Evolutionary conservation across 495 filamentous ascomycete species (phyloP), one percentile per base, ranked within the genome.

Genomic region (Astrocystis sublimbata): DNA sequence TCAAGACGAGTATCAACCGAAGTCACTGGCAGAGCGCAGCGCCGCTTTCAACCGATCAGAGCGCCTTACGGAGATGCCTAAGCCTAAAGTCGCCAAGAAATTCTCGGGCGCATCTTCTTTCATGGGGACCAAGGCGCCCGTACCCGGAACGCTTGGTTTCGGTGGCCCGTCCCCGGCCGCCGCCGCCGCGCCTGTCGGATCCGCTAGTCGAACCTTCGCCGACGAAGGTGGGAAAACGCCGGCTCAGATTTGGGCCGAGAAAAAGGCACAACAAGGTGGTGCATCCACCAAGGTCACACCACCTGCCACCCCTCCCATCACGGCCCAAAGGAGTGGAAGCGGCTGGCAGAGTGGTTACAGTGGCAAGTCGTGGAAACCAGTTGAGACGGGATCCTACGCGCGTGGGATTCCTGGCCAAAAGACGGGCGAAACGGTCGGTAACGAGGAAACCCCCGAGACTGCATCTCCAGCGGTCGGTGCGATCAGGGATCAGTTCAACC

Each of bases 161-260:
- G 75, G 77, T 2, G 81, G 81, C 6, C 73, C 78, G 17, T 75
- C 82, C 2, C 65, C 78, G 13, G 71, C 79, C 12, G 71, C 85
- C 19, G 66, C 79, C 12, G 71, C 83, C 40, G 71, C 81, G 7
- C 84, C 0, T 86, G 86, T 96, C 46, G 92, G 92, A 24, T 81
- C 85, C 60, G 92, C 92, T 38, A 96, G 92, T 74, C 84, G 89
- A 66, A 96, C 92, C 23, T 98, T 96, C 80, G 93, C 94, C 3
- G 92, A 97, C 60, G 81, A 96, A 75, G 93, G 90, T 60, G 93
- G 92, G 47, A 99, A 98, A 78, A 97, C 94, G 6, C 94, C 94
- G 17, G 92, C 96, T 23, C 94, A 99, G 71, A 73, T 96, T 17
- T 99, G 94, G 94, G 93, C 93, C 0, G 94, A 99, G 76, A 96